These are phyloP conservation scores for Stephanodiscus minutulus DNA, from an alignment of 108 stramenopile genomes.

Conservation along the genomic window DNA sequence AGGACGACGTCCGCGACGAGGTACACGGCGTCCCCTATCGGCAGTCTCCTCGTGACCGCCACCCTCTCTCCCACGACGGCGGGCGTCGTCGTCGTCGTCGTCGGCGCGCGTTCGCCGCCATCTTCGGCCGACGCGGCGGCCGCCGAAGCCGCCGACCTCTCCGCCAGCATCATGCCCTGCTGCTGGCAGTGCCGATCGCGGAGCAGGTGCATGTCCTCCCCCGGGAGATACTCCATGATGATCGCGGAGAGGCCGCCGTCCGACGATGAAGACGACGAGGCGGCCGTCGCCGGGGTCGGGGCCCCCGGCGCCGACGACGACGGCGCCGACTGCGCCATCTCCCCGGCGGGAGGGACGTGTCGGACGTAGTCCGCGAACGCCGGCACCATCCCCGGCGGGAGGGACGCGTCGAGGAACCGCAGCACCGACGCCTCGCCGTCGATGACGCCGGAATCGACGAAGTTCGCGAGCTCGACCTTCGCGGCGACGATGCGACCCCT, in stretches of 20 bases:
- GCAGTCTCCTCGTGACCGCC: slow-evolving; percentile 45
- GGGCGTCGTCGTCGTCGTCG: background rate
- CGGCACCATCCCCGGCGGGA: slow-evolving; percentile 67
- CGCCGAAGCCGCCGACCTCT: too few relatives aligned
- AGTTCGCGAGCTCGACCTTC: slow-evolving; percentile 79
- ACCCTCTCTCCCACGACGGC: background rate
- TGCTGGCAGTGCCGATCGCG: slow-evolving; percentile 57
- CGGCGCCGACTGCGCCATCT: background rate
- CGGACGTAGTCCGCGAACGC: slow-evolving; percentile 72
- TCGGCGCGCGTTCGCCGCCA: background rate
- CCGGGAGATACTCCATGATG: slow-evolving; percentile 86
- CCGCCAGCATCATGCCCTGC: slow-evolving; percentile 1
- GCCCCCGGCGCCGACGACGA: background rate
- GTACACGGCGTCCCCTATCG: slow-evolving; percentile 76
- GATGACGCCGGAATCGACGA: slow-evolving; percentile 80
- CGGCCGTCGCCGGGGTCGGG: background rate
- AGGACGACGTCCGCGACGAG: slow-evolving; percentile 78
- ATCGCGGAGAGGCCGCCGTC: slow-evolving; percentile 55
- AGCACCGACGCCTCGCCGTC: slow-evolving; percentile 79
- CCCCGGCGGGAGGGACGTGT: background rate
- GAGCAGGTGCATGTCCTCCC: slow-evolving; percentile 82
- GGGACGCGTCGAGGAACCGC: slow-evolving; percentile 54
- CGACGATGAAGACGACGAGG: background rate
- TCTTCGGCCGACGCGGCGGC: background rate
- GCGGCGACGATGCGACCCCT: slow-evolving; percentile 68